These are phyloP conservation scores for Coemansia sp. DNA, from an alignment of 192 early-diverging fungal species.

Conservation along the genomic window DNA sequence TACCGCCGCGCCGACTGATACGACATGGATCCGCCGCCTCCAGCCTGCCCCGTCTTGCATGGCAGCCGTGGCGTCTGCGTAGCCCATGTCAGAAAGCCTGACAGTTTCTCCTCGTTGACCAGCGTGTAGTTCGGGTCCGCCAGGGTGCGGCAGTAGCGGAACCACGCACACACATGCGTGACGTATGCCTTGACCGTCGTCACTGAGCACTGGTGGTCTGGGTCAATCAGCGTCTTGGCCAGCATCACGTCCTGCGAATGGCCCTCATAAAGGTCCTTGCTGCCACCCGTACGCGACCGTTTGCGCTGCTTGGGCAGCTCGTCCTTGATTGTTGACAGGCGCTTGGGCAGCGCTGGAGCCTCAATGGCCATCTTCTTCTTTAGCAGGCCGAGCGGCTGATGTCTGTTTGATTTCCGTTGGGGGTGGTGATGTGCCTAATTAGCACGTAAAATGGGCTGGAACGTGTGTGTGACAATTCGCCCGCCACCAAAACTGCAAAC, in stretches of 20 bases:
- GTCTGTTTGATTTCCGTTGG: conserved; percentile 1
- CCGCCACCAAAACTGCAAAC: conserved; percentile 2
- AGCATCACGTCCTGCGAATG: conserved; percentile 56
- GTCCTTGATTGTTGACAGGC: conserved; percentile 25
- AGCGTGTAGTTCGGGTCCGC: conserved; percentile 49
- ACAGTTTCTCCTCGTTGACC: conserved; percentile 52
- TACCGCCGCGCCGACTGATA: conserved; percentile 55
- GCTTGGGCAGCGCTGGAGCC: conserved; percentile 23
- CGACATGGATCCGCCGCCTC: conserved; percentile 51
- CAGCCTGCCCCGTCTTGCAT: conserved; percentile 45
- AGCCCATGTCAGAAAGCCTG: conserved; percentile 53
- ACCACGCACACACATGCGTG: conserved; percentile 54
- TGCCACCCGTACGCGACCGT: conserved; percentile 51
- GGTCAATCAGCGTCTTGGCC: conserved; percentile 55
- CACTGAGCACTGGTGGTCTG: conserved; percentile 55
- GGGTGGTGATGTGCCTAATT: neutral
- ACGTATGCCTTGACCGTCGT: conserved; percentile 55
- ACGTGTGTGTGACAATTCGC: too few relatives aligned
- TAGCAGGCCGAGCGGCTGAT: neutral
- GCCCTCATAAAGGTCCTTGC: conserved; percentile 55
- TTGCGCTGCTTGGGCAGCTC: conserved; percentile 53
- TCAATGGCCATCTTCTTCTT: conserved; percentile 11
- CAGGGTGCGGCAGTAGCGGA: conserved; percentile 55
- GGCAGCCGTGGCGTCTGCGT: conserved; percentile 54
- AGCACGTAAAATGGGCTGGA: too few relatives aligned